phyloP scores from a whole-genome alignment of 1,139 yeast genomes.

The Sugiyamaella sp. region DNA sequence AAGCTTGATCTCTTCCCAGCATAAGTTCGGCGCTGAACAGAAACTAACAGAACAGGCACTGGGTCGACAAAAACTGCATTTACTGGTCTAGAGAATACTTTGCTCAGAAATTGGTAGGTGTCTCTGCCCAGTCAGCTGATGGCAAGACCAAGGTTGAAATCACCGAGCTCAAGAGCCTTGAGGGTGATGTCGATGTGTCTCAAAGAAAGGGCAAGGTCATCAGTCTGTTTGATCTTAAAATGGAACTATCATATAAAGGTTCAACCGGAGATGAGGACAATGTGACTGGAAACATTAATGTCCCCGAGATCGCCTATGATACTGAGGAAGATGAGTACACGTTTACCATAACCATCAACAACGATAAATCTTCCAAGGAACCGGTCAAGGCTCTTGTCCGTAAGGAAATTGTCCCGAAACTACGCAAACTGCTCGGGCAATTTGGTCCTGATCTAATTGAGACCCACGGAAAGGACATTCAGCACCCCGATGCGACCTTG shows the following conservation, averaged over 20 bases:
- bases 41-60: conserved; percentile 58
- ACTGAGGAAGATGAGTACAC: conserved; percentile 83
- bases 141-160: conserved; percentile 50
- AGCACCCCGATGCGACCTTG: conserved; percentile 55
- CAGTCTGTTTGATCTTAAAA: conserved; percentile 78
- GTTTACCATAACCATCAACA: conserved; percentile 71
- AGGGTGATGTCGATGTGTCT: conserved; percentile 95
- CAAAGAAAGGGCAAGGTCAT: conserved; percentile 97
- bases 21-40: not conserved
- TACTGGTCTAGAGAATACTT: conserved; percentile 87
- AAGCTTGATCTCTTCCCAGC: not conserved
- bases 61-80: conserved; percentile 98
- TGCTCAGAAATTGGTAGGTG: conserved; percentile 56
- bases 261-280: conserved; percentile 45
- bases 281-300: conserved; percentile 64
- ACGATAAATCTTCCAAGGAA: conserved; percentile 53
- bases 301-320: conserved; percentile 97
- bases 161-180: conserved; percentile 64
- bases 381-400: conserved; percentile 59
- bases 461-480: conserved; percentile 84
- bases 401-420: conserved; percentile 63
- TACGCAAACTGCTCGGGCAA: conserved; percentile 58
- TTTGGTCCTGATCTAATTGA: conserved; percentile 80
- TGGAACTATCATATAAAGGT: conserved; percentile 66
- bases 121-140: conserved; percentile 46